phyloP scores from a whole-genome alignment of 805 yeast genomes.

The Lipomyces yamadae region DNA sequence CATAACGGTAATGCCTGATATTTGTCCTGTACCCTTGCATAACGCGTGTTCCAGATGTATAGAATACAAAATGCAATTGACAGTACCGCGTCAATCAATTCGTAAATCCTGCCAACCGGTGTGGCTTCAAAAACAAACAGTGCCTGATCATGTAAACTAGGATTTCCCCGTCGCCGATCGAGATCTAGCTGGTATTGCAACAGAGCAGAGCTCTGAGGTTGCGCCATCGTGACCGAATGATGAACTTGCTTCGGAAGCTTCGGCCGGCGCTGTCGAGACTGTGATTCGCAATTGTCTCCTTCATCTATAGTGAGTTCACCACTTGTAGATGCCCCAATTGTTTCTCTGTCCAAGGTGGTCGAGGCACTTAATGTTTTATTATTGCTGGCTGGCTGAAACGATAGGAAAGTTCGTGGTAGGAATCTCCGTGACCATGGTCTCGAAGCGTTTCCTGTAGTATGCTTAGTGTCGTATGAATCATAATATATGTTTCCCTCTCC shows the following conservation, averaged over 20 bases:
- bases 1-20: conserved; percentile 22
- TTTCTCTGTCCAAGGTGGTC: background rate
- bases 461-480: background rate
- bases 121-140: conserved; percentile 23
- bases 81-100: conserved; percentile 15
- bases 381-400: background rate
- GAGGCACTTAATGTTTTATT: background rate
- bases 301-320: background rate
- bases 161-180: conserved; percentile 16
- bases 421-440: conserved; percentile 4
- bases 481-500: background rate
- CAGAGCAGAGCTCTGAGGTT: conserved; percentile 15
- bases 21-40: conserved; percentile 12
- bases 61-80: conserved; percentile 9
- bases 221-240: conserved; percentile 4
- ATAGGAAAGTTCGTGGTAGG: background rate
- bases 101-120: conserved; percentile 21
- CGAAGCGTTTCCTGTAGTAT: background rate
- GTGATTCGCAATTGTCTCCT: background rate
- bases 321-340: background rate
- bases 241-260: background rate
- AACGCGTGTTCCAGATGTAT: conserved; percentile 25
- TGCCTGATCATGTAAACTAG: conserved; percentile 17
- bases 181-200: conserved; percentile 18
- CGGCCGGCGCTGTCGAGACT: background rate